Evolutionary conservation across 805 yeast species (phyloP).

Genomic region (Cyberlindnera subsufficiens): DNA sequence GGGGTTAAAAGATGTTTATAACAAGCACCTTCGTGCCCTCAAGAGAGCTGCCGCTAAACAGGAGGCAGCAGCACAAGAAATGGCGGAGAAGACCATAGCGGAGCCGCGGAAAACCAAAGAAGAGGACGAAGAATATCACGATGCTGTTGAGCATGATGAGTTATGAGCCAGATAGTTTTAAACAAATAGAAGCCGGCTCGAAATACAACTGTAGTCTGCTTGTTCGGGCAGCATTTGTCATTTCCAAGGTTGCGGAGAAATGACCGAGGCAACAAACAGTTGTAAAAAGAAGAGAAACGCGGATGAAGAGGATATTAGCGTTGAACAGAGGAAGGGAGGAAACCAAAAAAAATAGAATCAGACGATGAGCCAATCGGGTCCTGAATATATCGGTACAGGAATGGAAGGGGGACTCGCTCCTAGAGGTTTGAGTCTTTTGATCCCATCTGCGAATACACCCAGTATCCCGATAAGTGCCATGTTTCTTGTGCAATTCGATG

Average conservation of each 20-base stretch:
- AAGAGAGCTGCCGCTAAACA: slow-evolving; percentile 17
- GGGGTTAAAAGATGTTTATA: slow-evolving; percentile 19
- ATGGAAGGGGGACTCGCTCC: neutral
- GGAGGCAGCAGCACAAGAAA: slow-evolving; percentile 1
- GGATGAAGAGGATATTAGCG: too few species aligned
- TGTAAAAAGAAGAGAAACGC: too few species aligned
- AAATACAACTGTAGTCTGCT: too few species aligned
- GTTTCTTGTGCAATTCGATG: slow-evolving; percentile 48
- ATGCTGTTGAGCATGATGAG: slow-evolving; percentile 9
- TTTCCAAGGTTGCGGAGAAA: too few species aligned
- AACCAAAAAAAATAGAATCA: neutral
- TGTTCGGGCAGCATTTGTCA: too few species aligned
- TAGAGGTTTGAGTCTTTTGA: slow-evolving; percentile 1
- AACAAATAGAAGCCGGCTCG: neutral
- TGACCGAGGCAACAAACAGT: too few species aligned
- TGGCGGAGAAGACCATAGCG: slow-evolving; percentile 1
- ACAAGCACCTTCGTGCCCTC: slow-evolving; percentile 13
- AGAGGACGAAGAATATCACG: neutral
- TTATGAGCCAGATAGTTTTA: slow-evolving; percentile 2
- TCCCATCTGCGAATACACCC: slow-evolving; percentile 2
- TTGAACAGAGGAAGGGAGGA: too few species aligned
- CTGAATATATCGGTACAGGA: neutral
- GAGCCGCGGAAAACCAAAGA: slow-evolving; percentile 1
- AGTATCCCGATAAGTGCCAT: slow-evolving; percentile 33
- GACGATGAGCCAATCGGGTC: neutral